Evolutionary conservation across 164 flowering plant genomes (phyloP).

Genomic region (Vitis labrusca): DNA sequence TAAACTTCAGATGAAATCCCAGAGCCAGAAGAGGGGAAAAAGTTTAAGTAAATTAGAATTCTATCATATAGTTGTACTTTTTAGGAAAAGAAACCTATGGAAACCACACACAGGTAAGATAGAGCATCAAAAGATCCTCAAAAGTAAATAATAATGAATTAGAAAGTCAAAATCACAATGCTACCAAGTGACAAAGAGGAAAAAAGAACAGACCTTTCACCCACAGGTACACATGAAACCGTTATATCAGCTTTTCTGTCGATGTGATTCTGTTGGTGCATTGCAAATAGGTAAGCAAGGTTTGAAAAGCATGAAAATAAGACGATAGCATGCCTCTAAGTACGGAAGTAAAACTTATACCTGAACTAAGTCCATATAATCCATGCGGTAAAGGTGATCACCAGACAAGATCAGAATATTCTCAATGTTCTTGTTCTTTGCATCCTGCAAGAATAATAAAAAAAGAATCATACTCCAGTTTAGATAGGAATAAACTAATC

Average conservation of each 20-base stretch:
- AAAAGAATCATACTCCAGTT: constrained; percentile 1
- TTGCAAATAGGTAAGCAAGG: neutral
- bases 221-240: constrained; percentile 76
- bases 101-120: no score
- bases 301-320: neutral
- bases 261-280: constrained; percentile 63
- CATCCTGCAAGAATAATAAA: constrained; percentile 58
- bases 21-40: neutral
- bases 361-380: constrained; percentile 91
- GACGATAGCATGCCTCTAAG: no score
- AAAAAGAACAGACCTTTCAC: constrained; percentile 52
- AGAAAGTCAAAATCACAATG: neutral
- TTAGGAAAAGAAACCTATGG: neutral
- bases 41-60: neutral
- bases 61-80: neutral
- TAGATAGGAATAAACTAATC: neutral
- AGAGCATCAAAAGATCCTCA: neutral
- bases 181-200: constrained; percentile 4
- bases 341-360: constrained; percentile 24
- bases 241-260: constrained; percentile 81
- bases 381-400: constrained; percentile 95
- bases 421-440: constrained; percentile 76
- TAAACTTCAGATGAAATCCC: constrained; percentile 4
- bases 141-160: neutral
- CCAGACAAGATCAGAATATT: constrained; percentile 80